Base-by-base conservation (phyloP, 2,329 filamentous ascomycete species). In the Exophiala mesophila region DNA sequence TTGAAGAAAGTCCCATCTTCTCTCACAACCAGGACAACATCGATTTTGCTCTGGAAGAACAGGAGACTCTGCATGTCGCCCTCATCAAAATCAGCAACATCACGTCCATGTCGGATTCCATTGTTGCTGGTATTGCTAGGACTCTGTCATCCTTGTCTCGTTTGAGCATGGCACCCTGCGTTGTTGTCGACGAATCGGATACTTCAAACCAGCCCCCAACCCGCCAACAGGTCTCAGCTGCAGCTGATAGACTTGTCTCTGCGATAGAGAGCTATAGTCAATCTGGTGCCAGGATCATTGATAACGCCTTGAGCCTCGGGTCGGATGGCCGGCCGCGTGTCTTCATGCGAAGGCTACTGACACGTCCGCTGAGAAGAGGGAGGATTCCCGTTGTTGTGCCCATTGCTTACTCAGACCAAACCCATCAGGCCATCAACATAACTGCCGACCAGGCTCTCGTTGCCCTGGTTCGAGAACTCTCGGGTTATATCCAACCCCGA, bases 131-230 rank as follows among this genome's bases (percentile, higher is more conserved):
- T 1, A 79, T 97, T 44, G 87, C 83, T 4, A 80, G 83, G 60
- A 97, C 92, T 0, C 66, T 98, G 29, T 82, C 82, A 20, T 90
- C 95, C 61, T 78, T 98, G 36, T 78, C 81, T 28, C 80, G 83
- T 39, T 74, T 98, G 10, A 90, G 92, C 2, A 75, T 98, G 53
- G 73, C 80, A 36, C 88, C 88, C 47, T 79, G 89, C 15, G 77
- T 98, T 0, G 83, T 97, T 1, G 69, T 96, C 6, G 90, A 96
- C 19, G 50, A 47, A 28, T 23, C 44, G 10, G 34, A 6, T 7
- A 17, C 12, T 7, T 10, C 20, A 3, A 20, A 44, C 13, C 5
- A 19, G 10, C 66, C 71, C 18, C 47, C 55, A 24, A 63, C 67
- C 65, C 65, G 71, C 54, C 63, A 68, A 54, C 59, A 68, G 34